Evolutionary conservation across 164 flowering plant species (phyloP), one percentile per base, ranked within the genome.

Genomic region (Annona squamosa): DNA sequence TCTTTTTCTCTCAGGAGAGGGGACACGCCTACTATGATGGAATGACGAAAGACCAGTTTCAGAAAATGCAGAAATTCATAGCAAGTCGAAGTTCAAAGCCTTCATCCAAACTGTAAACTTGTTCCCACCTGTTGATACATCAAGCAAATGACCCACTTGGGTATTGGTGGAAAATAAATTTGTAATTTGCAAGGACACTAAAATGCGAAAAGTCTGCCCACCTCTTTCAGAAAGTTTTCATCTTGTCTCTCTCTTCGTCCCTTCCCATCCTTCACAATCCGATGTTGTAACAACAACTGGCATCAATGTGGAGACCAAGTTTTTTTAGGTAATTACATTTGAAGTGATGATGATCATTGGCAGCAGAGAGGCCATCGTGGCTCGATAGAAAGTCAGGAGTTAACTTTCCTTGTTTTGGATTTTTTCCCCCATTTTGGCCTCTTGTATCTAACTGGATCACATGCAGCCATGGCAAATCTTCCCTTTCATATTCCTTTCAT

Each of bases 51-150:
- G 95, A 91, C 52, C 94, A 94, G 79, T 94, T 94, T 66, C 84
- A 86, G 87, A 88, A 90, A 73, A 92, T 92, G 97, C 92, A 91
- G 81, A 92, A 88, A 74, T 92, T 92, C 74, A 90, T 94, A 74
- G 87, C 94, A 5, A 89, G 87, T 48, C 87, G 97, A 71, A 78
- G 87, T 75, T 73, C 93, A 66, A 86, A 85, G 72, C 85, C 93
- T 61, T 72, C 89, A 48, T 86, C 98, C 62, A 94, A 88, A 82
- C 63, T 93, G 84, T 93, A 87, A 72, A 74, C 46, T n/a, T 5
- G 19, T n/a, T 46, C n/a, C 46, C 48, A 68, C 16, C 37, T 26
- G 37, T 26, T 26, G 0, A 17, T 46, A 13, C 41, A 18, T 46
- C 45, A 3, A 46, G 52, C 26, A 46, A 46, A 68, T 42, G 10